phyloP scores from a whole-genome alignment of 2,329 filamentous ascomycete genomes.

The Colletotrichum shisoi region DNA sequence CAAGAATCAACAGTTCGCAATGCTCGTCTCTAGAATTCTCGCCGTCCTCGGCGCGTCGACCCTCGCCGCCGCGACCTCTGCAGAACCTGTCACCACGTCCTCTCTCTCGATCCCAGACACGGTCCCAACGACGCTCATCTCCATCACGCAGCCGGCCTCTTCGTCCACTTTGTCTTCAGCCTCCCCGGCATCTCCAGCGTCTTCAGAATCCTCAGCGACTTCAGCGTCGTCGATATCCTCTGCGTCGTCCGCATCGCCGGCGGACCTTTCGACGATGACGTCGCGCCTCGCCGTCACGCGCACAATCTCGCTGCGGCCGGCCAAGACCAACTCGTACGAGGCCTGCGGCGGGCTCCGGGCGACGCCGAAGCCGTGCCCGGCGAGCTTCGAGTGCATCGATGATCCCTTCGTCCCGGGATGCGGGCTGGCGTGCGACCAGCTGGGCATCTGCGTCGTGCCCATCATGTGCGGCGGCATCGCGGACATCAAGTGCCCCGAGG shows the following conservation, averaged over 20 bases:
- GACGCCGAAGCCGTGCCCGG: constrained; percentile 43
- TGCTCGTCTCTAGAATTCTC: constrained; percentile 15
- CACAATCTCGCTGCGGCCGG: constrained; percentile 1
- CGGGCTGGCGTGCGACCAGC: constrained; percentile 49
- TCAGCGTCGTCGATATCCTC: not conserved
- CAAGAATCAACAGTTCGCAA: not conserved
- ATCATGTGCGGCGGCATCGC: constrained; percentile 44
- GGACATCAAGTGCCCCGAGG: constrained; percentile 43
- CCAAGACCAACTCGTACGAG: constrained; percentile 41
- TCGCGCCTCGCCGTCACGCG: not conserved
- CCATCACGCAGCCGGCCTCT: not conserved
- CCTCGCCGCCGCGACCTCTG: constrained; percentile 10
- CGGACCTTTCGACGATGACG: not conserved
- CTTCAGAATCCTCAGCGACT: not conserved
- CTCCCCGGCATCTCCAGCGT: not conserved
- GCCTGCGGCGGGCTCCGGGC: constrained; percentile 47
- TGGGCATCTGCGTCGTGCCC: constrained; percentile 47
- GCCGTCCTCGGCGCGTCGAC: constrained; percentile 23
- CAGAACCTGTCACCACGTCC: not conserved
- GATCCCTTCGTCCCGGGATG: constrained; percentile 48
- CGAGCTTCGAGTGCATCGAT: constrained; percentile 45
- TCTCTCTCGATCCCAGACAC: not conserved
- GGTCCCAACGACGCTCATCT: constrained; percentile 5
- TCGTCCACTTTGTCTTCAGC: not conserved
- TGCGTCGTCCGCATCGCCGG: not conserved